These are phyloP conservation scores for Colletotrichum camelliae DNA, from an alignment of 2,329 filamentous ascomycete genomes.

Conservation along the genomic window DNA sequence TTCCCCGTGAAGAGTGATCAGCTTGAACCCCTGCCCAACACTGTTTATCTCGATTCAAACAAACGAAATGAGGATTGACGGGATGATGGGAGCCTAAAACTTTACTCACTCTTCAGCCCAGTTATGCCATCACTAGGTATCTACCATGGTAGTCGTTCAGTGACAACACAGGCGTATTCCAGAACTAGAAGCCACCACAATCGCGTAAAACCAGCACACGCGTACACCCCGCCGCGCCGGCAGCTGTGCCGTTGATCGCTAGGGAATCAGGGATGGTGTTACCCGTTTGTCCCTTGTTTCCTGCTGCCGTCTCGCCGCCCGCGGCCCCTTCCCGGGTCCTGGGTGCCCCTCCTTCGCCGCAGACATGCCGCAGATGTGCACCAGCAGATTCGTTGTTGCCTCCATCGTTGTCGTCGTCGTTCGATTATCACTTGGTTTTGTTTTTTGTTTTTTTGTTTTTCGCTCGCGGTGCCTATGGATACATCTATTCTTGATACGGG, in stretches of 20 bases:
- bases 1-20: not conserved
- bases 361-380: not conserved
- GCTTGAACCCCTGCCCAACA: not conserved
- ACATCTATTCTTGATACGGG: not conserved
- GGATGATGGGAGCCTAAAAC: not conserved
- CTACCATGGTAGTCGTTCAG: not conserved
- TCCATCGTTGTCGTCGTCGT: not conserved
- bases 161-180: not conserved
- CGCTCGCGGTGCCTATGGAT: not conserved
- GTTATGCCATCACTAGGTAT: not conserved
- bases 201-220: not conserved
- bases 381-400: not conserved
- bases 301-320: not conserved
- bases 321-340: not conserved
- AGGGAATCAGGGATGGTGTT: constrained; percentile 5
- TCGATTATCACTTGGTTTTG: not conserved
- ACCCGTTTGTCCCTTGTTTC: not conserved
- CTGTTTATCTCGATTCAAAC: not conserved
- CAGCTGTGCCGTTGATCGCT: constrained; percentile 12
- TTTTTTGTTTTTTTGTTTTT: not conserved
- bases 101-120: not conserved
- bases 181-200: not conserved
- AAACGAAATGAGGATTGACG: constrained; percentile 18
- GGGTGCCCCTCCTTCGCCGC: not conserved
- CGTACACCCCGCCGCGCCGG: constrained; percentile 17